Evolutionary conservation across 1,284 basidiomycete species (phyloP), one percentile per base, ranked within the genome.

Genomic region (Farysia itapuensis): DNA sequence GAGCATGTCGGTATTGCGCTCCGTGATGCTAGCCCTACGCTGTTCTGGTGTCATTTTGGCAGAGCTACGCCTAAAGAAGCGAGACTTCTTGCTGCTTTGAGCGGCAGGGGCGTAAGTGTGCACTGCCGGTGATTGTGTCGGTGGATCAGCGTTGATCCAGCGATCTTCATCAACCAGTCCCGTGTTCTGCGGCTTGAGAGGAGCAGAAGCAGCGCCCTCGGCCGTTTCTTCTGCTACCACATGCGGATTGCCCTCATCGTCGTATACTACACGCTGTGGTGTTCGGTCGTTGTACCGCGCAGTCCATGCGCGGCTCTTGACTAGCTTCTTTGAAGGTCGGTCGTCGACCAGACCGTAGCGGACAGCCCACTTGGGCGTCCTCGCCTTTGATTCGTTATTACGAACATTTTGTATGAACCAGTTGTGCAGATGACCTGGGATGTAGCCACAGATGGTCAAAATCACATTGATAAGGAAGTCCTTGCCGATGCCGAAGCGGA

Each of bases 401-500:
- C 67, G 44, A 14, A 71, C 45, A 31, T 71, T 70, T 31, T 69
- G 57, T 18, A 65, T 54, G 12, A 63, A 58, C 39, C 54, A 63
- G 32, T 64, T 59, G 32, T 64, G 56, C 2, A 57, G 25, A 72
- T 92, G 90, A 37, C 54, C 50, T 7, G 53, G 67, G 51, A 74
- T 58, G 33, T 64, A 68, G 5, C 92, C 94, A 75, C 85, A 87
- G 48, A 95, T 82, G 18, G 91, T 95, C 35, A 94, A 78, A 59
- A 96, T 70, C 11, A 90, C 77, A 77, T 98, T 98, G 69, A 97
- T 80, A 83, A 88, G 93, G 79, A 97, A 95, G 78, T 96, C 94
- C 32, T 78, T 80, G 4, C 90, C 92, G 68, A 97, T 84, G 22
- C 94, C 94, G 78, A 98, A 98, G 43, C 94, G 84, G 16, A 90